A percentile compares a stretch with the other conserved stretches of the same genome.
These are phyloP conservation scores for Annona squamosa DNA, from an alignment of 164 flowering plant species.

Conservation along the genomic window DNA sequence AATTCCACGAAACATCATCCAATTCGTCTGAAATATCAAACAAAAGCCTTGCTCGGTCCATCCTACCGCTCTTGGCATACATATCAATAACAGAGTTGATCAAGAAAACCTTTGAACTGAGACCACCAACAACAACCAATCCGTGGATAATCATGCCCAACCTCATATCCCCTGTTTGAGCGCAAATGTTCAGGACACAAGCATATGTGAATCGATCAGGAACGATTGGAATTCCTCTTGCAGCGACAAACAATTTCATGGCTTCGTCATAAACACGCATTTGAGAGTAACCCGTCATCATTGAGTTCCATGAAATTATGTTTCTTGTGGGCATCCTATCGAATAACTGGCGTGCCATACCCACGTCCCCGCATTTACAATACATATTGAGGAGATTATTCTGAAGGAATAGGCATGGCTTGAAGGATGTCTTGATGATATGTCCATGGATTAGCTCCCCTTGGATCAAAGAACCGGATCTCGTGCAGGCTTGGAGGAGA, in stretches of 20 bases:
- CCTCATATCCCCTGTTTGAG: conserved; percentile 26
- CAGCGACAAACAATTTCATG: conserved; percentile 27
- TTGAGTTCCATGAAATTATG: conserved; percentile 37
- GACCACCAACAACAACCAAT: conserved; percentile 31
- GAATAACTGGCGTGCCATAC: conserved; percentile 29
- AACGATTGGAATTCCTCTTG: conserved; percentile 18
- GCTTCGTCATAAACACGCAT: conserved; percentile 29
- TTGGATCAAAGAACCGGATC: conserved; percentile 21
- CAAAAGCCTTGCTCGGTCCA: conserved; percentile 35
- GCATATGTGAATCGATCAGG: conserved; percentile 42
- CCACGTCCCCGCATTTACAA: conserved; percentile 34
- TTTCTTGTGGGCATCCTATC: conserved; percentile 39
- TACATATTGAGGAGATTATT: conserved; percentile 48
- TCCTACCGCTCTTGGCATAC: conserved; percentile 45
- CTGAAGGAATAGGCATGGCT: conserved; percentile 31
- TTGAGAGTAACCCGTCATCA: conserved; percentile 44
- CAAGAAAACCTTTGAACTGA: conserved; percentile 23
- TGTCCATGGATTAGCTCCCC: conserved; percentile 48
- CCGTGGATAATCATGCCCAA: conserved; percentile 49
- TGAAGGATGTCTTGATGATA: conserved; percentile 34
- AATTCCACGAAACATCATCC: conserved; percentile 57
- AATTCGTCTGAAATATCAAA: conserved; percentile 35
- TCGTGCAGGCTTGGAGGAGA: conserved; percentile 30
- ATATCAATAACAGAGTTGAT: conserved; percentile 42
- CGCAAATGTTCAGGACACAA: conserved; percentile 32